phyloP scores from a whole-genome alignment of 2,329 filamentous ascomycete species.

The Penicillium sclerotigenum region DNA sequence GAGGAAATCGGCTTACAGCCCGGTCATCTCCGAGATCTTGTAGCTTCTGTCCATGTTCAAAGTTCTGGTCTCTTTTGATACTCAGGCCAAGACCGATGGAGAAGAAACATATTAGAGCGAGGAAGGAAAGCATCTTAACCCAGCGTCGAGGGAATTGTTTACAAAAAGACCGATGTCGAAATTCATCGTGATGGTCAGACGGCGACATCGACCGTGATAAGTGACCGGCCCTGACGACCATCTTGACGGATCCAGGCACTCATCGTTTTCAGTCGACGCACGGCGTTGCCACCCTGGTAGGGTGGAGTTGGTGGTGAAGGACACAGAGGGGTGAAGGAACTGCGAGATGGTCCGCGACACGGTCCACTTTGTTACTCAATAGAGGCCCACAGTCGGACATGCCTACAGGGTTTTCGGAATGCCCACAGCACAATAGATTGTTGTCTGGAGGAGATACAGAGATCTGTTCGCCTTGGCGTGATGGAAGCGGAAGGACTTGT shows the following conservation, averaged over 20 bases:
- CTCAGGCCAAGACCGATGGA: slow-evolving; percentile 14
- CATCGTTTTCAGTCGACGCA: slow-evolving; percentile 24
- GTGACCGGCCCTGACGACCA: slow-evolving; percentile 21
- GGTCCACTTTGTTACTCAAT: slow-evolving; percentile 12
- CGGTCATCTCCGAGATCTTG: slow-evolving; percentile 4
- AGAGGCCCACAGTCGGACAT: slow-evolving; percentile 12
- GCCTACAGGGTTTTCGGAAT: slow-evolving; percentile 22
- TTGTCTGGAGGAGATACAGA: slow-evolving; percentile 1
- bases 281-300: slow-evolving; percentile 18
- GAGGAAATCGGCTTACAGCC: slow-evolving; percentile 14
- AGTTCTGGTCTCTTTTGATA: slow-evolving; percentile 9
- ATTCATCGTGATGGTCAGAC: slow-evolving; percentile 10
- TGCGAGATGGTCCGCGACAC: slow-evolving; percentile 18
- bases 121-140: slow-evolving; percentile 21
- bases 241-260: slow-evolving; percentile 20
- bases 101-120: slow-evolving; percentile 20
- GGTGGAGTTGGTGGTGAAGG: slow-evolving; percentile 17
- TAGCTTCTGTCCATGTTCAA: slow-evolving; percentile 4
- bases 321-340: slow-evolving; percentile 13
- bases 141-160: slow-evolving; percentile 22
- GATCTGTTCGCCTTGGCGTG: background rate
- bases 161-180: slow-evolving; percentile 18
- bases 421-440: slow-evolving; percentile 1
- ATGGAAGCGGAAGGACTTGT: slow-evolving; percentile 15
- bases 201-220: slow-evolving; percentile 24